Conservation (phyloP, 2,329 filamentous ascomycete genomes). For the Alternaria arbusti region DNA sequence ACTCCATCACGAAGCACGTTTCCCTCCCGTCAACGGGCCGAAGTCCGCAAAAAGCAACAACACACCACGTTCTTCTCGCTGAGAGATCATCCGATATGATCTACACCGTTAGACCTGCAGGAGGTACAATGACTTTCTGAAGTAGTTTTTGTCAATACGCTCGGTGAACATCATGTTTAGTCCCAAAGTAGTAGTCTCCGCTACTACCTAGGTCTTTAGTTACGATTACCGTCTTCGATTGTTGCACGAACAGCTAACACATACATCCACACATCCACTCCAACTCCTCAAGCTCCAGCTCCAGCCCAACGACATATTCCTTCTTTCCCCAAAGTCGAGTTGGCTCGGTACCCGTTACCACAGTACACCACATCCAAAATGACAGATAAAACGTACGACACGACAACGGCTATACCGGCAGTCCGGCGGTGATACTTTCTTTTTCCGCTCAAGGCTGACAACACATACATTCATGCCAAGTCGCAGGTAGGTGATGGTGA, state of each 20-base stretch:
- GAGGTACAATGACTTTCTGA: not conserved
- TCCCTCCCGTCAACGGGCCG: not conserved
- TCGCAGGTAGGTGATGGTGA: not conserved
- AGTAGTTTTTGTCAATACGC: not conserved
- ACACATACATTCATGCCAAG: not conserved
- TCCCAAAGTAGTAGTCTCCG: not conserved
- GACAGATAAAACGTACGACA: not conserved
- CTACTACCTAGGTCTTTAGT: not conserved
- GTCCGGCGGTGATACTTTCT: not conserved
- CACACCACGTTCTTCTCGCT: not conserved
- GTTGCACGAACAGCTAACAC: not conserved
- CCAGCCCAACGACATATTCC: not conserved
- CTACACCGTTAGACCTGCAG: not conserved
- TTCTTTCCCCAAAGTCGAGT: not conserved
- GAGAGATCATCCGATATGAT: not conserved
- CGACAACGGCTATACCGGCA: not conserved
- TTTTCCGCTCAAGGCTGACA: not conserved
- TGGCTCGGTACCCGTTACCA: not conserved
- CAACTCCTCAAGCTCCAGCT: not conserved
- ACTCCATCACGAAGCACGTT: not conserved
- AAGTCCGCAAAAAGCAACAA: not conserved
- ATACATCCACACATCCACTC: not conserved
- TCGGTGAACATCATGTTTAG: not conserved
- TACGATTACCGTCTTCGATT: not conserved
- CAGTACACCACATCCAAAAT: not conserved